Evolutionary conservation across 1,284 basidiomycete genomes (phyloP), one percentile per base, ranked within the genome.

Genomic region (Pulveroboletus sp.): DNA sequence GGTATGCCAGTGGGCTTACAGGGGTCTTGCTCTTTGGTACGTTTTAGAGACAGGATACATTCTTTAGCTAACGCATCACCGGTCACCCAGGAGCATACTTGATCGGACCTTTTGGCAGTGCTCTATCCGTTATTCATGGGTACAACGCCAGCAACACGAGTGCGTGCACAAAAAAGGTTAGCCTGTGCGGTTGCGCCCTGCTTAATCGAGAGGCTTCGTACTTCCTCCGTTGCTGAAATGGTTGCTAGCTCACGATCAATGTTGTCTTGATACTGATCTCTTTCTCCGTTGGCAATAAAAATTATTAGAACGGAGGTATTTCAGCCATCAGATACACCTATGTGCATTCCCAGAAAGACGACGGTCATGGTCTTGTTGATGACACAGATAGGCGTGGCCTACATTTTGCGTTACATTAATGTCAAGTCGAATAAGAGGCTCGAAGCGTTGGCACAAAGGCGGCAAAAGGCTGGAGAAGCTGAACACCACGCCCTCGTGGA

Each of bases 91-190:
- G n/a, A n/a, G n/a, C n/a, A n/a, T n/a, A n/a, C n/a, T n/a, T n/a
- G n/a, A n/a, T n/a, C n/a, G n/a, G n/a, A n/a, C n/a, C n/a, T n/a
- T n/a, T n/a, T n/a, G 83, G 85, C 18, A 81, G 80, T 45, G 78
- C 83, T 0, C 72, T 87, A 4, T 78, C 83, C 0, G 78, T 80
- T 0, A 75, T 87, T 24, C 87, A 86, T 58, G 82, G 82, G 0
- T 88, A 85, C 65, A 86, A 86, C 58, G 83, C 85, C 1, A 82
- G 79, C 48, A 88, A 88, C 61, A 85, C 81, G 0, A 81, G 79
- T 44, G 84, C 85, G 1, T 81, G 84, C 51, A 86, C 84, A 3
- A 88, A 88, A 75, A 87, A 87, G 73, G 75, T 75, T 25, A 14
- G 51, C 1, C 22, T n/a, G n/a, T 28, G 18, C 14, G 25, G n/a